Evolutionary conservation across 495 filamentous ascomycete genomes (phyloP), one percentile per base, ranked within the genome.

Genomic region (Pyrenula massariospora): DNA sequence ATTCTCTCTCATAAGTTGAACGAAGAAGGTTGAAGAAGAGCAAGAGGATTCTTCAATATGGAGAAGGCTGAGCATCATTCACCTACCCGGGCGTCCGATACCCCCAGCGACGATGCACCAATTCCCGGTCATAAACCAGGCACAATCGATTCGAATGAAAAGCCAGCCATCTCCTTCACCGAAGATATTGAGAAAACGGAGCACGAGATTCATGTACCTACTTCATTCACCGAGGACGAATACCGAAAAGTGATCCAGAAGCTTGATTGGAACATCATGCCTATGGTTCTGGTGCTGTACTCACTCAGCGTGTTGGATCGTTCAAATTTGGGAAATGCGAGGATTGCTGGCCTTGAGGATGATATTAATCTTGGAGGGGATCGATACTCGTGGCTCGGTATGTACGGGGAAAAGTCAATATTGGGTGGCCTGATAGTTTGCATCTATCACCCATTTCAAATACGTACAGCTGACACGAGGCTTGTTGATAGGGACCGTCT

Each of bases 261-360:
- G 55, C 58, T 74, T 24, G 70, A 73, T 52, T 60, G 66, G 19
- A 66, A 66, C 22, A 54, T 73, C 2, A 60, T 72, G 52, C 69
- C 69, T 11, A 60, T 71, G 12, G 56, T 65, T 55, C 63, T 72
- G 50, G 56, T 70, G 2, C 61, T 70, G n/a, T 70, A 68, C 55
- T 67, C 68, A 20, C 55, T 66, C 22, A 61, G 62, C 12, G 62
- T 66, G 3, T 55, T 66, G 3, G 63, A 66, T 24, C 56, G 61
- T 15, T 61, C 61, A 31, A 63, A 63, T 55, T 24, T 63, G 22
- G 61, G 61, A n/a, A 63, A 63, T 55, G 61, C 61, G 12, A 58
- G 50, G 25, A 31, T 58, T 8, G 60, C 56, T 22, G 61, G 61
- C 2, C 52, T 63, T 42, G 25, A 3, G 22, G 56, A 61, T 12